Percentiles rank a stretch among this genome's conserved stretches.
phyloP scores from a whole-genome alignment of 345 rosid genomes.

The Aquilaria yunnanensis region DNA sequence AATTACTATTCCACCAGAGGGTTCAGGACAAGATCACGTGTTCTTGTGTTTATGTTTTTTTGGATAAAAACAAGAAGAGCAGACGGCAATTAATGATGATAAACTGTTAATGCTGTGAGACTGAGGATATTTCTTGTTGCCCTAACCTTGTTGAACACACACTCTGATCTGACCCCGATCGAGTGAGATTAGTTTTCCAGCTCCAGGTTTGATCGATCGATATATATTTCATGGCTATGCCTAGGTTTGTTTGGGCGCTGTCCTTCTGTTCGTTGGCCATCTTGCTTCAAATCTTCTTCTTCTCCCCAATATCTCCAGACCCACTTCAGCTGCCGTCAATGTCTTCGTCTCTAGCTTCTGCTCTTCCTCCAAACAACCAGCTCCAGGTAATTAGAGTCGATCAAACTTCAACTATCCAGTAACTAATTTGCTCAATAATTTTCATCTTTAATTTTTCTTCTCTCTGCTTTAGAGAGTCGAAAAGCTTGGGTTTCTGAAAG shows the following conservation, averaged over 20 bases:
- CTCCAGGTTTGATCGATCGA: too few relatives aligned
- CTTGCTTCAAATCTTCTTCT: constrained; percentile 27
- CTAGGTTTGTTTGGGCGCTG: constrained; percentile 2
- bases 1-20: too few relatives aligned
- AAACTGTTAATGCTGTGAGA: too few relatives aligned
- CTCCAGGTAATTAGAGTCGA: constrained; percentile 28
- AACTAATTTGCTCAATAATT: neutral
- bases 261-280: constrained; percentile 22
- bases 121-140: too few relatives aligned
- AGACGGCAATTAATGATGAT: too few relatives aligned
- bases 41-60: too few relatives aligned
- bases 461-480: constrained; percentile 15
- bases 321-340: constrained; percentile 19
- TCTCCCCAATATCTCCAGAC: constrained; percentile 41
- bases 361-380: constrained; percentile 24
- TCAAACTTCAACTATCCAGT: neutral
- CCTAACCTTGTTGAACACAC: too few relatives aligned
- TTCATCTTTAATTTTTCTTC: neutral
- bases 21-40: too few relatives aligned
- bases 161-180: too few relatives aligned
- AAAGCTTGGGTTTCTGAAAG: constrained; percentile 30
- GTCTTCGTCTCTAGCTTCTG: constrained; percentile 7
- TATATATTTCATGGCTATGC: too few relatives aligned
- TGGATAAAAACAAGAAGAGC: too few relatives aligned
- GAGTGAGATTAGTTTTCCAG: too few relatives aligned